Evolutionary conservation across 768 basidiomycete genomes (phyloP), one percentile per base, ranked within the genome.

Genomic region (Serendipita vermifera): DNA sequence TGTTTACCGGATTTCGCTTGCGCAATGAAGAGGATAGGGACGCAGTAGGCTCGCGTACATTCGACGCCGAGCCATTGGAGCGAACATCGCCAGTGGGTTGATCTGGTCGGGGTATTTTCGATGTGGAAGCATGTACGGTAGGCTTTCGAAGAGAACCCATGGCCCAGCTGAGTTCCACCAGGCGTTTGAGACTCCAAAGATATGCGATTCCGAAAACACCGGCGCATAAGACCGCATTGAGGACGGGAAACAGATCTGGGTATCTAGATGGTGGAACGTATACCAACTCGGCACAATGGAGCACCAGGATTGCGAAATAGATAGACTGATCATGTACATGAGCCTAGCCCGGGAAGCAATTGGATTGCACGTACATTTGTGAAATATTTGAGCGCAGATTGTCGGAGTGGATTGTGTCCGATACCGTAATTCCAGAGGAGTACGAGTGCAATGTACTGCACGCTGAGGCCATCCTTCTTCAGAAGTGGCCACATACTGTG

Each of bases 401-500:
- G 33, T 20, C 65, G 71, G 56, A 85, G 69, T 2, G 86, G 87
- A 62, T 82, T 81, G 61, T 87, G 79, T 1, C 93, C 92, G 55
- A 93, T 75, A 1, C 85, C 59, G 56, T 78, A 76, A 66, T 94
- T 96, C 91, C 91, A 98, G 2, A 92, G 62, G 0, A 83, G 24
- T 14, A 80, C 72, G 9, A 81, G 68, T 0, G 78, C 81, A 35
- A 85, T 55, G 62, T 92, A 93, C 66, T 86, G 87, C 14, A 86
- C 60, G 0, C 75, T 80, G 6, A 86, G 75, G 0, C 85, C 87
- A 59, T 96, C 93, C 58, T 77, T 76, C 63, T 82, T 79, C 26
- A 96, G 69, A 20, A 96, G 68, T 0, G 93, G 92, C 85, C 87
- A 97, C 87, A 96, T 92, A 64, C 93, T 93, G 64, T 5, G 15